Conservation (phyloP, 2,329 filamentous ascomycete genomes). For the Scolecobasidium constrictum region DNA sequence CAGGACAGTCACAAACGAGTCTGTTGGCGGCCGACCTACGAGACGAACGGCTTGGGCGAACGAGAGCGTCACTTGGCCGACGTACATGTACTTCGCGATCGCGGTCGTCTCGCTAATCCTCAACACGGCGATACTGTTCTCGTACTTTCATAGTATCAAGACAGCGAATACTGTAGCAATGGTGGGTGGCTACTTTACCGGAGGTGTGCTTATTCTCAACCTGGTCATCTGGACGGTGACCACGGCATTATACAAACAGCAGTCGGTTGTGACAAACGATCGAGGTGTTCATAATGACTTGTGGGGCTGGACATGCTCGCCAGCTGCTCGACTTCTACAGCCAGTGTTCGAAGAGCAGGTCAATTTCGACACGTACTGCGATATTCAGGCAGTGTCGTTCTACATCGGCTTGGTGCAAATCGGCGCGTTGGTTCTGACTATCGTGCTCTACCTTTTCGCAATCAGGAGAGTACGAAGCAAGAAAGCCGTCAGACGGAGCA, state of each 20-base stretch:
- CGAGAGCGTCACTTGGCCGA: conserved; percentile 27
- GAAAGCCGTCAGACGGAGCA: conserved; percentile 16
- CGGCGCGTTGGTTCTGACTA: conserved; percentile 18
- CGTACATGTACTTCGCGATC: conserved; percentile 28
- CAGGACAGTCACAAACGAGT: conserved; percentile 13
- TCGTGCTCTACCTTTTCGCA: conserved; percentile 21
- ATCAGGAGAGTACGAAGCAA: conserved; percentile 19
- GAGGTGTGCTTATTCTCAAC: conserved; percentile 20
- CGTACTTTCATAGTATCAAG: conserved; percentile 21
- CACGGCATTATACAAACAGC: conserved; percentile 22
- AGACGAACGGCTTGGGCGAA: conserved; percentile 28
- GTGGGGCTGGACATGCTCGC: conserved; percentile 32
- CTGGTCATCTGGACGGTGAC: conserved; percentile 25
- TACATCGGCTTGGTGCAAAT: conserved; percentile 25
- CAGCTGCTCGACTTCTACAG: conserved; percentile 24
- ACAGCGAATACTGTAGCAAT: conserved; percentile 22
- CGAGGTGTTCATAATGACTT: conserved; percentile 25
- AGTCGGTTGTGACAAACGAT: conserved; percentile 20
- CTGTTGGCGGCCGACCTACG: conserved; percentile 14
- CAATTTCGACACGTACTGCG: conserved; percentile 25
- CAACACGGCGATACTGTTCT: conserved; percentile 23
- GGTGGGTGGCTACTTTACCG: conserved; percentile 20
- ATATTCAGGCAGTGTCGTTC: conserved; percentile 24
- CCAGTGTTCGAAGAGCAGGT: conserved; percentile 23
- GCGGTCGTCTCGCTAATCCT: conserved; percentile 21